Evolutionary conservation across 345 rosid species (phyloP).

Genomic region (Populus ilicifolia): DNA sequence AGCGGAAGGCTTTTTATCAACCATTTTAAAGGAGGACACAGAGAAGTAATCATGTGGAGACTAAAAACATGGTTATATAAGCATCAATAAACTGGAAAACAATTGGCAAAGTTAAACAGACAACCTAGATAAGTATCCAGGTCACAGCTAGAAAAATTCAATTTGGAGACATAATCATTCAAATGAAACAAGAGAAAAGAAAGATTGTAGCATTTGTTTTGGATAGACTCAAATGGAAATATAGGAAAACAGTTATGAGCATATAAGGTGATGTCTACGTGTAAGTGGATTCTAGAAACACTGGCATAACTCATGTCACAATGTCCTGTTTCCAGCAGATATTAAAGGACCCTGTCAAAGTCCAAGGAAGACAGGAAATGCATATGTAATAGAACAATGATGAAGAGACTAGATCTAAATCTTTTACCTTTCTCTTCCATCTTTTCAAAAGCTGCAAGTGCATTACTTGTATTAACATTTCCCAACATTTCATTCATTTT

Average conservation of each 20-base stretch:
- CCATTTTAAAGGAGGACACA: too few relatives aligned
- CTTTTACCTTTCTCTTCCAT: constrained; percentile 82
- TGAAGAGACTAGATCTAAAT: constrained; percentile 4
- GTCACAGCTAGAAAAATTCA: background rate
- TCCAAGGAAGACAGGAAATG: background rate
- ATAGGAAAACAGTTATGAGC: background rate
- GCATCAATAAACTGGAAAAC: background rate
- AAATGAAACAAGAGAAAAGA: background rate
- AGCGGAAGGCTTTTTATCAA: too few relatives aligned
- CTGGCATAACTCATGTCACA: background rate
- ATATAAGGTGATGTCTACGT: background rate
- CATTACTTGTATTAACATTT: constrained; percentile 66
- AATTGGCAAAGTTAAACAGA: background rate
- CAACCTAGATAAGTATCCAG: background rate
- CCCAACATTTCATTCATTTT: constrained; percentile 82
- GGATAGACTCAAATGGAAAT: background rate
- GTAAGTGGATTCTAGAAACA: background rate
- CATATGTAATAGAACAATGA: background rate
- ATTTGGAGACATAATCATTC: background rate
- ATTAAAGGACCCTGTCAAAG: background rate
- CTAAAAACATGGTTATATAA: too few relatives aligned
- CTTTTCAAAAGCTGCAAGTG: constrained; percentile 74
- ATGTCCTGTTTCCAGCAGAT: background rate
- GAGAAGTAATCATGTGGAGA: too few relatives aligned
- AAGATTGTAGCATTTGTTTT: background rate